Evolutionary conservation across 2,329 filamentous ascomycete species (phyloP), one percentile per base, ranked within the genome.

Genomic region (Blastomyces percursus): DNA sequence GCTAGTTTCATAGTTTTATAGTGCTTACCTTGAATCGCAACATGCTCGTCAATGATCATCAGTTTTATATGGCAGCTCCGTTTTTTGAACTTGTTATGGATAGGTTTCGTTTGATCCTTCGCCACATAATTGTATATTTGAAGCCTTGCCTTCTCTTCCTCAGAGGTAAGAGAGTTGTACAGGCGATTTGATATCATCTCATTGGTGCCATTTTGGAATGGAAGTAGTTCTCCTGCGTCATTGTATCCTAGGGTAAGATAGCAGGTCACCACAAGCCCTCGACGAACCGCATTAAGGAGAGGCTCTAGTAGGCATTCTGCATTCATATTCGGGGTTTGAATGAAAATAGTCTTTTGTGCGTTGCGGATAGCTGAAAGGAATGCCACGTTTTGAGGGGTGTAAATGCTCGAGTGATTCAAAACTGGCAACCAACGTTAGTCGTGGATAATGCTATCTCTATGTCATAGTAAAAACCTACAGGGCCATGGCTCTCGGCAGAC

Each of bases 161-260:
- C 68, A 0, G 82, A 79, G 0, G 88, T 77, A 0, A 91, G 79
- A 0, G 78, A 71, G 0, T 72, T 73, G 72, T 87, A 83, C 3
- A 92, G 77, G 8, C 80, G 76, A 64, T 85, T 78, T 0, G 86
- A 82, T 1, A 86, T 80, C 79, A 87, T 86, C 65, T 91, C 88
- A 70, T 91, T 91, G 19, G 85, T 89, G 1, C 88, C 88, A 38
- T 88, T 88, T 71, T 91, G 88, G 64, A 84, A 82, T 0, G 89
- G 89, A 0, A 93, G 82, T 40, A 92, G 81, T 71, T 92, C 88
- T 27, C 89, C 89, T 0, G 84, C 78, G 66, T 92, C 89, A 65
- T 92, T 92, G 75, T 93, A 93, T 1, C 89, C 88, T 0, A 92
- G 81, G 66, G 87, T 90, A 1, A 91, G 79, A 66, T 89, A 91